These are phyloP conservation scores for Fusarium palustre DNA, from an alignment of 2,329 filamentous ascomycete genomes.

Conservation along the genomic window DNA sequence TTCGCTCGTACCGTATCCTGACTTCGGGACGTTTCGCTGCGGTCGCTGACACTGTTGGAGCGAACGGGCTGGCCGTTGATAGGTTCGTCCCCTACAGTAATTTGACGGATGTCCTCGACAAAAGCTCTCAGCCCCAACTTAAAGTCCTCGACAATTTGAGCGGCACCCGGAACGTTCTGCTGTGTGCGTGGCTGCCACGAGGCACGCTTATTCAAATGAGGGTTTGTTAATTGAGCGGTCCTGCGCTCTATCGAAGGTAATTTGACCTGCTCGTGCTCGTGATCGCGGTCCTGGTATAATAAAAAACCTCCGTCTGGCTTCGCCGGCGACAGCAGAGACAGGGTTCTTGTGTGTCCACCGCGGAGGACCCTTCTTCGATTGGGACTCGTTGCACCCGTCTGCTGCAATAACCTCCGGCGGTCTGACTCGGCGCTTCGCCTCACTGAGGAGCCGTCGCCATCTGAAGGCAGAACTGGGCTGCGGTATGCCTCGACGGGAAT, in stretches of 20 bases:
- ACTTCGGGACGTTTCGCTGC: conserved; percentile 47
- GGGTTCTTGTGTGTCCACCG: conserved; percentile 70
- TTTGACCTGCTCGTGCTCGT: conserved; percentile 43
- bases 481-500: conserved; percentile 66
- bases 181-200: conserved; percentile 69
- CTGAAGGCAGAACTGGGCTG: conserved; percentile 48
- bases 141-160: conserved; percentile 90
- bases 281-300: conserved; percentile 55
- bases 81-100: conserved; percentile 93
- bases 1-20: conserved; percentile 63
- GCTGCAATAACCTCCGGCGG: conserved; percentile 73
- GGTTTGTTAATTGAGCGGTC: conserved; percentile 53
- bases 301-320: conserved; percentile 60
- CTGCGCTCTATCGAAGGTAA: conserved; percentile 49
- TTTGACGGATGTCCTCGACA: conserved; percentile 93
- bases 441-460: conserved; percentile 50
- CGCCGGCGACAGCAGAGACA: conserved; percentile 85
- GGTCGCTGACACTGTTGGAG: conserved; percentile 38
- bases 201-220: conserved; percentile 64
- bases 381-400: conserved; percentile 58
- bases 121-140: conserved; percentile 93
- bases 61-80: conserved; percentile 64
- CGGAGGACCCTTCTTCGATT: conserved; percentile 73
- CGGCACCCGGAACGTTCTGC: conserved; percentile 61
- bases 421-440: conserved; percentile 73